Base-by-base conservation (phyloP, 2,329 filamentous ascomycete species). In the Bipolaris zeicola region DNA sequence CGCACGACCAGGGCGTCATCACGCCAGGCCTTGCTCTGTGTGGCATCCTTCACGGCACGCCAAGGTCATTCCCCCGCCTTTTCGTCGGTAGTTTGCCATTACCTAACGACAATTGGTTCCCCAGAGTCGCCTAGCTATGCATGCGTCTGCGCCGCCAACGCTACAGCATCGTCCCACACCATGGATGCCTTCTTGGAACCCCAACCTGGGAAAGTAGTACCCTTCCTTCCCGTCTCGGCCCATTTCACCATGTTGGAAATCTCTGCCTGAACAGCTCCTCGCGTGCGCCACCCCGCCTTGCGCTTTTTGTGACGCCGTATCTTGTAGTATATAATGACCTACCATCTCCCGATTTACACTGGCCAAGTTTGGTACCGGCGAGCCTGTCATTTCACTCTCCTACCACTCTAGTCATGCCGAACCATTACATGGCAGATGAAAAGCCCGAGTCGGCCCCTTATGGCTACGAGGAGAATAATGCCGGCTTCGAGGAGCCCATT, bases 101-200 rank as follows among this genome's bases (percentile, higher is more conserved):
- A 68, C 67, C 61, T 67, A 66, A 66, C 52, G 28, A 50, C 57
- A 61, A 67, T 66, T 67, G 61, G 65, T 63, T 64, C 64, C 61
- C 61, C 64, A 65, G 63, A 63, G 53, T 46, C 47, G 37, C 13
- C 18, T 37, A 24, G 24, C 24, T n/a, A 44, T 7, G 31, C 52
- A 47, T 38, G 56, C 42, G 33, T 24, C 57, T 55, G 50, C 52
- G 52, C 45, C 28, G 39, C 22, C 45, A 24, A 26, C 52, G 38
- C 37, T 43, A 46, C 52, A 33, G 14, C 2, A 49, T 48, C 43
- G 43, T 48, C 43, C 54, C 54, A 57, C 37, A 53, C 37, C 20
- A 47, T 51, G 42, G 39, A 49, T 11, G 49, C 37, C 34, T 18
- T 24, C 37, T 41, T 45, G 50, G 43, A 44, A 48, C 52, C 31